Percentiles rank a stretch among this genome's conserved stretches.
These are phyloP conservation scores for Dictyostelium capitatum DNA, from an alignment of 78 protist species.

Conservation along the genomic window DNA sequence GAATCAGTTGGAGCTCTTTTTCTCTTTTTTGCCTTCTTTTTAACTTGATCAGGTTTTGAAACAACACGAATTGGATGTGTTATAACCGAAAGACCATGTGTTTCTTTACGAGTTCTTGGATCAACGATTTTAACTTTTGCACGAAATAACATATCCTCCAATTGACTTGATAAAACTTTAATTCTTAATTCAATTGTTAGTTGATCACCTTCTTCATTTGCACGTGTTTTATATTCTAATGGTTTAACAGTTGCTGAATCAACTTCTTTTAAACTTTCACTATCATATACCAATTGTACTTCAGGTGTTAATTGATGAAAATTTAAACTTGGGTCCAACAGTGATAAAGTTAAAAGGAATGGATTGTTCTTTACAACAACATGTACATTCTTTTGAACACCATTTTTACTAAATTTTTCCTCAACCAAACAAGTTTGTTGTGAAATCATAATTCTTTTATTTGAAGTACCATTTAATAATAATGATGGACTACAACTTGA, in stretches of 20 bases:
- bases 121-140: constrained; percentile 54
- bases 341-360: constrained; percentile 42
- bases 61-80: constrained; percentile 80
- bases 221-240: constrained; percentile 74
- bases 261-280: constrained; percentile 75
- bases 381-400: constrained; percentile 82
- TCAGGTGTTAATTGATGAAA: constrained; percentile 73
- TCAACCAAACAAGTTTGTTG: constrained; percentile 78
- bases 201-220: constrained; percentile 77
- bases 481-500: neutral
- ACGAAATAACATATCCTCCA: constrained; percentile 83
- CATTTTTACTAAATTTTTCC: constrained; percentile 77
- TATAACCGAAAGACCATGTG: constrained; percentile 57
- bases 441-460: constrained; percentile 45
- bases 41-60: constrained; percentile 83
- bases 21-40: constrained; percentile 83
- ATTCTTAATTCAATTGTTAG: constrained; percentile 75
- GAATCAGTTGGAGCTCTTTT: constrained; percentile 85
- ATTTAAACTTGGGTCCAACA: constrained; percentile 33
- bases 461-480: constrained; percentile 3
- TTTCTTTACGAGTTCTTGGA: constrained; percentile 73
- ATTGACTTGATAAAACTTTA: constrained; percentile 69
- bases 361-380: constrained; percentile 82
- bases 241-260: constrained; percentile 81
- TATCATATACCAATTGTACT: constrained; percentile 69